A percentile compares a stretch with the other conserved stretches of the same genome.
Evolutionary conservation across 2,329 filamentous ascomycete genomes (phyloP).

Genomic region (Trichothecium sympodiale): DNA sequence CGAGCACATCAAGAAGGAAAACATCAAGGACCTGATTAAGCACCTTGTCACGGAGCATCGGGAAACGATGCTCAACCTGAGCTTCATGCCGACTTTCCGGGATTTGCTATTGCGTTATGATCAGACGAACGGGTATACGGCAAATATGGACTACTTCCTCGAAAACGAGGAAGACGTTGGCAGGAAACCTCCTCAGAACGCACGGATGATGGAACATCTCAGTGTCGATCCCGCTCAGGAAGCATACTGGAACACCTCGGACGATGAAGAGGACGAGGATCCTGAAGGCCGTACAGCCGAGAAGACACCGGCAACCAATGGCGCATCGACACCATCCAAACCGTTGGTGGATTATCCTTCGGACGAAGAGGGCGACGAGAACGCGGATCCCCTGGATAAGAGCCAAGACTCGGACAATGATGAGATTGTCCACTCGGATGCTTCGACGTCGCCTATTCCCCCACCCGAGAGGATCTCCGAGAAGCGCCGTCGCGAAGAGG

Average conservation of each 20-base stretch:
- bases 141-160: conserved; percentile 58
- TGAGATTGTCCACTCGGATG: conserved; percentile 18
- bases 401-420: conserved; percentile 23
- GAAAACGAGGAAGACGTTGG: conserved; percentile 54
- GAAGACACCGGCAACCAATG: conserved; percentile 41
- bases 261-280: conserved; percentile 60
- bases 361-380: conserved; percentile 61
- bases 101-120: conserved; percentile 69
- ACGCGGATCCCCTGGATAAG: conserved; percentile 1
- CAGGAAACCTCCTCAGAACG: conserved; percentile 28
- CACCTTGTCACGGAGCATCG: conserved; percentile 79
- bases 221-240: conserved; percentile 71
- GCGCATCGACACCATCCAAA: conserved; percentile 49
- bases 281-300: conserved; percentile 19
- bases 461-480: conserved; percentile 73
- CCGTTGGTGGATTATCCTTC: conserved; percentile 87
- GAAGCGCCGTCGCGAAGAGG: conserved; percentile 84
- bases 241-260: conserved; percentile 85
- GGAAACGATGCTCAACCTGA: conserved; percentile 63
- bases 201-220: conserved; percentile 62
- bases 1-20: conserved; percentile 75
- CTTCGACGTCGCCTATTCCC: conserved; percentile 22
- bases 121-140: conserved; percentile 57
- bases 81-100: conserved; percentile 77
- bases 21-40: conserved; percentile 68